Evolutionary conservation across 2,329 filamentous ascomycete genomes (phyloP), one percentile per base, ranked within the genome.

Genomic region (Chaetomium globosum): DNA sequence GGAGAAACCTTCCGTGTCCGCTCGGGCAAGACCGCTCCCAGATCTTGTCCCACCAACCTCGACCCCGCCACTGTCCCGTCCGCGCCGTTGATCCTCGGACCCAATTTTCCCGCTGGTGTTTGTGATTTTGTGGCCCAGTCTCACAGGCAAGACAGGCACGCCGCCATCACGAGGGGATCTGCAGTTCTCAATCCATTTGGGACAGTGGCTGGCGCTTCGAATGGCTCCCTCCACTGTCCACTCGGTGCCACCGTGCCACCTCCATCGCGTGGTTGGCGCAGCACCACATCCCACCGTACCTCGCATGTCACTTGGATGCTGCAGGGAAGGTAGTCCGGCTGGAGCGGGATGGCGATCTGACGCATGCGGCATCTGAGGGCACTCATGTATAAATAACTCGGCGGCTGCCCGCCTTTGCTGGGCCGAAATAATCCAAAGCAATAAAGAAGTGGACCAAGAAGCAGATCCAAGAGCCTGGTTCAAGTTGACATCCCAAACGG

Each of bases 161-260:
- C 39, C 23, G 39, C 19, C 36, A 48, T 30, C 55, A 55, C 59
- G 64, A 65, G 36, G 26, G 30, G 55, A 65, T 65, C 63, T 52
- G 54, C 58, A 61, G 12, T 26, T 26, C 21, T 23, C 36, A 16
- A 16, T 23, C 57, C 19, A 28, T 46, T 13, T 12, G 23, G 59
- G 54, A 26, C 12, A 16, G 43, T n/a, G 23, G 31, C 28, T 53
- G 16, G 39, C 19, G 21, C 21, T 23, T 30, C 36, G 30, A 48
- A 31, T 21, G n/a, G 36, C 48, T 54, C 39, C 62, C 21, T 52
- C 51, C 16, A 10, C 57, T 23, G 39, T 51, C 33, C n/a, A 19
- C 51, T n/a, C 33, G 12, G 39, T 53, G 33, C 39, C 12, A 19
- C 59, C 31, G 54, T 56, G 48, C 48, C 53, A 59, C 59, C 46